These are phyloP conservation scores for Colletotrichum liriopes DNA, from an alignment of 2,329 filamentous ascomycete genomes.

Conservation along the genomic window DNA sequence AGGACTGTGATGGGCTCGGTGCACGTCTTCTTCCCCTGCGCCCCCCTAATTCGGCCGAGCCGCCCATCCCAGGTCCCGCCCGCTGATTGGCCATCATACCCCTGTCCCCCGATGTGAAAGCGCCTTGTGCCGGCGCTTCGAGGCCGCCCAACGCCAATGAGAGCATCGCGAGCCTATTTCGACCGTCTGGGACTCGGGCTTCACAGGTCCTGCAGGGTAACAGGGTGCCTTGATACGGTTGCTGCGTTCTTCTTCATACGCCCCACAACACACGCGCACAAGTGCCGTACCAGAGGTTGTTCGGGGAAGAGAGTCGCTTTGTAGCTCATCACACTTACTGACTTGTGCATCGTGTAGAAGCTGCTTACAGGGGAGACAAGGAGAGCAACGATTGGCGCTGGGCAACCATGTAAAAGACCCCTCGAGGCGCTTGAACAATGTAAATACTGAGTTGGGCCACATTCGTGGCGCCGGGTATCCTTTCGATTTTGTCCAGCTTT, in stretches of 20 bases:
- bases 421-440: conserved; percentile 29
- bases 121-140: conserved; percentile 44
- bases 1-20: conserved; percentile 11
- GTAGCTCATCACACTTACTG: conserved; percentile 7
- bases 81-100: conserved; percentile 38
- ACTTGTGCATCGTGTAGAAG: conserved; percentile 2
- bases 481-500: conserved; percentile 40
- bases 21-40: conserved; percentile 7
- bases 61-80: conserved; percentile 30
- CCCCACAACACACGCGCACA: conserved; percentile 20
- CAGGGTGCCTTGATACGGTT: conserved; percentile 27
- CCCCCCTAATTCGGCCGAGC: conserved; percentile 24
- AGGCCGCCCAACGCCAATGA: conserved; percentile 42
- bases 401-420: conserved; percentile 2
- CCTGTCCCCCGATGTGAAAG: conserved; percentile 41
- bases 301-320: neutral
- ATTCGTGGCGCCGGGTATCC: conserved; percentile 43
- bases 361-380: conserved; percentile 3
- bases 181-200: conserved; percentile 27
- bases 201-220: conserved; percentile 1
- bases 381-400: conserved; percentile 23
- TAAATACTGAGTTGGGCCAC: conserved; percentile 44
- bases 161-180: conserved; percentile 33
- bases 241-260: conserved; percentile 15
- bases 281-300: conserved; percentile 27